phyloP scores from a whole-genome alignment of 768 basidiomycete species.

The Kwoniella heveanensis region DNA sequence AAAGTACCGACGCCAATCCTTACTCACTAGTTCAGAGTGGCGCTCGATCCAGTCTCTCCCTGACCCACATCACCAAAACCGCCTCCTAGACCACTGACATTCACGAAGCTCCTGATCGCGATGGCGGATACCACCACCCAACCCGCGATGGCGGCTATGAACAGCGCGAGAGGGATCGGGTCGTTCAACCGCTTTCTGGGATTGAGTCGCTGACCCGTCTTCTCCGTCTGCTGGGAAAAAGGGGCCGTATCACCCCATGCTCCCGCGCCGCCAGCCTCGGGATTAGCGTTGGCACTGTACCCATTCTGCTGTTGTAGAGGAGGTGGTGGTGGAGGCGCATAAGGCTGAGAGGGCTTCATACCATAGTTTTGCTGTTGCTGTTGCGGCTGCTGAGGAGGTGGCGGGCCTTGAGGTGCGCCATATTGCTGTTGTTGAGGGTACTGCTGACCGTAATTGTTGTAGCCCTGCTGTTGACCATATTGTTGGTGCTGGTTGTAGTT shows the following conservation, averaged over 20 bases:
- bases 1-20: too few species aligned
- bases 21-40: constrained; percentile 70
- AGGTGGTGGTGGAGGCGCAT: constrained; percentile 25
- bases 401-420: constrained; percentile 19
- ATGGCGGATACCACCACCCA: constrained; percentile 71
- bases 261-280: constrained; percentile 11
- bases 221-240: constrained; percentile 46
- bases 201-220: constrained; percentile 53
- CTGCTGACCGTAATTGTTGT: constrained; percentile 15
- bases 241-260: constrained; percentile 40
- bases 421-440: constrained; percentile 13
- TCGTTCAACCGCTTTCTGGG: constrained; percentile 71
- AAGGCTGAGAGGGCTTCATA: constrained; percentile 49
- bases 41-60: constrained; percentile 60
- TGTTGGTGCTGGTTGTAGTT: constrained; percentile 7
- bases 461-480: constrained; percentile 23
- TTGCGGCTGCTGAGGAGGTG: constrained; percentile 3
- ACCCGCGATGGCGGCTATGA: constrained; percentile 72
- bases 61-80: constrained; percentile 62
- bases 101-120: constrained; percentile 66
- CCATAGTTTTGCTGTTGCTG: constrained; percentile 17
- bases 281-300: constrained; percentile 6
- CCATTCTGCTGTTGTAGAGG: constrained; percentile 1
- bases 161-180: constrained; percentile 69
- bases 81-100: constrained; percentile 69